These are phyloP conservation scores for Microcos paniculata DNA, from an alignment of 345 rosid genomes.

Conservation along the genomic window DNA sequence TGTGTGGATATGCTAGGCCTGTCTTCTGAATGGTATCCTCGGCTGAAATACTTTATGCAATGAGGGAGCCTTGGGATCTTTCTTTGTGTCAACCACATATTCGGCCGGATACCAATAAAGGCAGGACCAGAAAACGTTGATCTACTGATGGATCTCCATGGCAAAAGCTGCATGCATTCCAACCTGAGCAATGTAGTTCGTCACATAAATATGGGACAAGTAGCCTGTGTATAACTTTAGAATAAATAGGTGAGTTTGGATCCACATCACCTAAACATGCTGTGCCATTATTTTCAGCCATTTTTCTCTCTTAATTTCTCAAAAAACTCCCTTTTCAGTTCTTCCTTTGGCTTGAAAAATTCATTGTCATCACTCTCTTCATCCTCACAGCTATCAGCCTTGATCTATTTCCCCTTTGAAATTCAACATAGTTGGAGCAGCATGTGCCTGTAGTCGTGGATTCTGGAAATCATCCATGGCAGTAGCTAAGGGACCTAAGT, in stretches of 20 bases:
- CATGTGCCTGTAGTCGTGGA: too few species aligned
- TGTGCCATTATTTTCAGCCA: background rate
- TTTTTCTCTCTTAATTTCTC: background rate
- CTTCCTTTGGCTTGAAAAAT: too few species aligned
- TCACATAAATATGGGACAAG: constrained; percentile 73
- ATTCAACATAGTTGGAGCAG: too few species aligned
- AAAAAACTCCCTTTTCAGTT: background rate
- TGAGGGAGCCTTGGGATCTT: constrained; percentile 72
- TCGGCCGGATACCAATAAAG: constrained; percentile 81
- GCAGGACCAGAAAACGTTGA: constrained; percentile 71
- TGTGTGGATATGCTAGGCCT: constrained; percentile 88
- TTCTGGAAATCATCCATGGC: too few species aligned
- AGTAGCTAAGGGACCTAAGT: constrained; percentile 63
- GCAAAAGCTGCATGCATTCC: constrained; percentile 97
- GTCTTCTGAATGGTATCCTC: constrained; percentile 64
- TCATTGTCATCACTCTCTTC: too few species aligned
- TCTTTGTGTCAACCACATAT: constrained; percentile 63
- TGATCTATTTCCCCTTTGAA: too few species aligned
- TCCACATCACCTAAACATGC: constrained; percentile 79
- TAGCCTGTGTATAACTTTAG: constrained; percentile 75
- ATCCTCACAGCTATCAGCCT: too few species aligned
- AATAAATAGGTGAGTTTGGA: constrained; percentile 67
- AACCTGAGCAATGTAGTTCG: constrained; percentile 94
- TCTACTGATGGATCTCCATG: constrained; percentile 72
- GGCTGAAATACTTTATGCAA: constrained; percentile 79